Evolutionary conservation across 441 rosid genomes (phyloP).

Genomic region (Capsella rubella): DNA sequence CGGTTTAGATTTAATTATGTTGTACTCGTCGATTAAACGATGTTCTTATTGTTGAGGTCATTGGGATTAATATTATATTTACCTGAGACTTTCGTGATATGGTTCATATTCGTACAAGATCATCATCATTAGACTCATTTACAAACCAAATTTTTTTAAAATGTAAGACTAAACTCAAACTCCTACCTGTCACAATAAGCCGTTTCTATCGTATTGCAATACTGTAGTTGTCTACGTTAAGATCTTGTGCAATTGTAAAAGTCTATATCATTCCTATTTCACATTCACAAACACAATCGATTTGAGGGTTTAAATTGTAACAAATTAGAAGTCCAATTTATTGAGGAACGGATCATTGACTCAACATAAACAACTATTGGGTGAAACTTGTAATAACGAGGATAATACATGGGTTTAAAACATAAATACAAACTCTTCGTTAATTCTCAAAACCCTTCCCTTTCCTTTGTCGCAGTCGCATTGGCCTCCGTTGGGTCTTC

Average conservation of each 20-base stretch:
- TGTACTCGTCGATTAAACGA: constrained; percentile 20
- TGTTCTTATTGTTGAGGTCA: constrained; percentile 17
- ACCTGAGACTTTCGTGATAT: background rate
- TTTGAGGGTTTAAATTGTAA: background rate
- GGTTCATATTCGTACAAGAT: background rate
- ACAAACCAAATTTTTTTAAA: background rate
- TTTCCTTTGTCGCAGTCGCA: constrained; percentile 21
- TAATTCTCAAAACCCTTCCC: constrained; percentile 27
- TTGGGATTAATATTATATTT: constrained; percentile 15
- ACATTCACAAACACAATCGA: background rate
- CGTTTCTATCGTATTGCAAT: background rate
- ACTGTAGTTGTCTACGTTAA: background rate
- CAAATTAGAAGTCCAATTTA: background rate
- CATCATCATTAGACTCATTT: background rate
- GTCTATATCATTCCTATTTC: background rate
- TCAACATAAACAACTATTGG: background rate
- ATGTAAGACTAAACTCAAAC: background rate
- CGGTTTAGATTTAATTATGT: constrained; percentile 32
- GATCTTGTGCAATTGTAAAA: background rate
- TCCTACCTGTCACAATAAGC: background rate
- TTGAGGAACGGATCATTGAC: background rate
- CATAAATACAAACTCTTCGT: constrained; percentile 22
- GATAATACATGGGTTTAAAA: background rate
- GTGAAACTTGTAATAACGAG: background rate
- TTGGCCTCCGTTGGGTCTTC: constrained; percentile 40